Conservation (phyloP, 2,329 filamentous ascomycete species). For the Alternaria sp. region DNA sequence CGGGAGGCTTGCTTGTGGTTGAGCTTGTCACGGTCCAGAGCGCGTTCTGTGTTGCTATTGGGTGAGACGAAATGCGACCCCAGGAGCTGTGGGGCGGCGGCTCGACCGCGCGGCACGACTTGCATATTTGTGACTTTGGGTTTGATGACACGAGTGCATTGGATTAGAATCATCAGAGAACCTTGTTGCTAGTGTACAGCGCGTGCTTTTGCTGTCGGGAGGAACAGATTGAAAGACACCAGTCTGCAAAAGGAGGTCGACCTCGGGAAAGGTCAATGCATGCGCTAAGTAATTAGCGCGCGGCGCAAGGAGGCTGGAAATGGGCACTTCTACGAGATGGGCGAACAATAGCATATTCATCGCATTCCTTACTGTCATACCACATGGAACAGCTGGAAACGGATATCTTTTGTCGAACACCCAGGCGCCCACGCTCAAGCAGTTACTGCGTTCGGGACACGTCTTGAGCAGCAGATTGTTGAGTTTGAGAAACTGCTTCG, state of each 20-base stretch:
- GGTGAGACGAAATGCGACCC: constrained; percentile 2
- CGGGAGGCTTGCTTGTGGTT: constrained; percentile 22
- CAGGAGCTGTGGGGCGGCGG: constrained; percentile 13
- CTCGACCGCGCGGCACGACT: constrained; percentile 16
- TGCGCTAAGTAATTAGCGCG: neutral
- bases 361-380: neutral
- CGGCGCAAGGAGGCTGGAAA: neutral
- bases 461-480: neutral
- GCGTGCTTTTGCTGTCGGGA: neutral
- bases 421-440: neutral
- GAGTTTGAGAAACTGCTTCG: neutral
- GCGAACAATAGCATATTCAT: neutral
- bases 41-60: constrained; percentile 23
- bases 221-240: neutral
- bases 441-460: neutral
- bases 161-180: neutral
- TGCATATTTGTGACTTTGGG: constrained; percentile 5
- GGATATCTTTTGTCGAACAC: neutral
- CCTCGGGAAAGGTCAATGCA: neutral
- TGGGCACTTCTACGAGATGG: neutral
- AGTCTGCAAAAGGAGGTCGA: neutral
- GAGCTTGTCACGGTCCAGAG: constrained; percentile 21
- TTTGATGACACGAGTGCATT: neutral
- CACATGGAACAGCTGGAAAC: neutral
- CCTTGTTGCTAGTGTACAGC: neutral